These are phyloP conservation scores for Musa balbisiana DNA, from an alignment of 202 grass and related monocot species.

Conservation along the genomic window DNA sequence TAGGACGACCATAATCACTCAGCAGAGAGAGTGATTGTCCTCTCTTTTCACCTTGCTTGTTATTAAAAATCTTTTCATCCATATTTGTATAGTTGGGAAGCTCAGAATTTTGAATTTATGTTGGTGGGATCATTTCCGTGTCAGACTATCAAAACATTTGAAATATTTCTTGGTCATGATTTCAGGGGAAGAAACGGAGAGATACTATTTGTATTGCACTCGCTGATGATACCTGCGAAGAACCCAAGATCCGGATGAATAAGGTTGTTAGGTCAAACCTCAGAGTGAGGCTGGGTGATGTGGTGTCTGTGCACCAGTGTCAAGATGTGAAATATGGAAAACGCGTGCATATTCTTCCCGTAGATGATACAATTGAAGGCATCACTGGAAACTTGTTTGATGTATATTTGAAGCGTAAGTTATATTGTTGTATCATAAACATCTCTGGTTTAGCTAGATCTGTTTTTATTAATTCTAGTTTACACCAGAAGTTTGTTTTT, in stretches of 20 bases:
- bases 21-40: too few relatives aligned
- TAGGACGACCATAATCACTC: too few relatives aligned
- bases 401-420: slow-evolving; percentile 78
- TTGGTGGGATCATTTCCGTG: too few relatives aligned
- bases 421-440: neutral
- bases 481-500: neutral
- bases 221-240: slow-evolving; percentile 78
- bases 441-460: neutral
- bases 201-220: slow-evolving; percentile 91
- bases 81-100: too few relatives aligned
- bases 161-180: too few relatives aligned
- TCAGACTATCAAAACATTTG: too few relatives aligned
- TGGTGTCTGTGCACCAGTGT: slow-evolving; percentile 79
- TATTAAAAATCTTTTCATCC: too few relatives aligned
- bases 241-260: slow-evolving; percentile 82
- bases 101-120: too few relatives aligned
- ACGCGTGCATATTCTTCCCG: slow-evolving; percentile 66
- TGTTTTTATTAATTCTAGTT: neutral
- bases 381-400: slow-evolving; percentile 87
- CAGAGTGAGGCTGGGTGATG: slow-evolving; percentile 76
- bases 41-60: too few relatives aligned
- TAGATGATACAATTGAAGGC: slow-evolving; percentile 89
- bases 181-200: slow-evolving; percentile 68
- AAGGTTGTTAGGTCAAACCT: slow-evolving; percentile 73
- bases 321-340: slow-evolving; percentile 87